These are phyloP conservation scores for Salvia hispanica DNA, from an alignment of 257 asterid species.

Conservation along the genomic window DNA sequence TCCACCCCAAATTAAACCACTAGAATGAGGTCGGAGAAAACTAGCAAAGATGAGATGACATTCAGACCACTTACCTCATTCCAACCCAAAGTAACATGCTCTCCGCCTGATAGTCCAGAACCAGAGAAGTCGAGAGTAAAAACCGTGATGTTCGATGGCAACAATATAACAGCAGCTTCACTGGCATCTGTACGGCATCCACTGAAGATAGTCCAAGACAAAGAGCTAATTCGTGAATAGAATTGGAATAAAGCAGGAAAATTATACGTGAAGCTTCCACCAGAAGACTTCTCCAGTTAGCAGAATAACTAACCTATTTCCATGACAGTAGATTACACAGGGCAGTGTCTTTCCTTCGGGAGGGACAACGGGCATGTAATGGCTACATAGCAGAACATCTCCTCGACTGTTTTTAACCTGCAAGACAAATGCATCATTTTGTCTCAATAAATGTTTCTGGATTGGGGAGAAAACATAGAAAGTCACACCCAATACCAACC, in stretches of 20 bases:
- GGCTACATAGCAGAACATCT: slow-evolving; percentile 85
- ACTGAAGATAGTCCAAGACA: slow-evolving; percentile 47
- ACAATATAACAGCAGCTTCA: slow-evolving; percentile 92
- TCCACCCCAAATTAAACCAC: not conserved
- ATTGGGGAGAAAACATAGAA: not conserved
- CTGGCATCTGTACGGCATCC: slow-evolving; percentile 98
- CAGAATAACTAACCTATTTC: slow-evolving; percentile 72
- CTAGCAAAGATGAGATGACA: slow-evolving; percentile 13
- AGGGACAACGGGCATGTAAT: slow-evolving; percentile 70
- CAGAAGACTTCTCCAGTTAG: slow-evolving; percentile 16
- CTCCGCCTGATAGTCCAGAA: slow-evolving; percentile 97
- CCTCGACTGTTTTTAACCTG: slow-evolving; percentile 83
- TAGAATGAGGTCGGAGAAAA: slow-evolving; percentile 11
- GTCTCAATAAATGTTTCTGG: not conserved
- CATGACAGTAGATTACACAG: slow-evolving; percentile 93
- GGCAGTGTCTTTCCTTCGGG: slow-evolving; percentile 78
- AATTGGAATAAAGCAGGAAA: not conserved
- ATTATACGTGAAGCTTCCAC: slow-evolving; percentile 8
- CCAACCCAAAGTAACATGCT: slow-evolving; percentile 92
- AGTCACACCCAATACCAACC: not conserved
- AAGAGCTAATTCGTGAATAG: slow-evolving; percentile 29
- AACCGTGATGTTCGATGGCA: slow-evolving; percentile 84
- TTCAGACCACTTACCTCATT: slow-evolving; percentile 68
- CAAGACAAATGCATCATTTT: slow-evolving; percentile 34
- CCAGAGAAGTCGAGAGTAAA: slow-evolving; percentile 94